phyloP scores from a whole-genome alignment of 2,329 filamentous ascomycete genomes.

The Aureobasidium sp. region DNA sequence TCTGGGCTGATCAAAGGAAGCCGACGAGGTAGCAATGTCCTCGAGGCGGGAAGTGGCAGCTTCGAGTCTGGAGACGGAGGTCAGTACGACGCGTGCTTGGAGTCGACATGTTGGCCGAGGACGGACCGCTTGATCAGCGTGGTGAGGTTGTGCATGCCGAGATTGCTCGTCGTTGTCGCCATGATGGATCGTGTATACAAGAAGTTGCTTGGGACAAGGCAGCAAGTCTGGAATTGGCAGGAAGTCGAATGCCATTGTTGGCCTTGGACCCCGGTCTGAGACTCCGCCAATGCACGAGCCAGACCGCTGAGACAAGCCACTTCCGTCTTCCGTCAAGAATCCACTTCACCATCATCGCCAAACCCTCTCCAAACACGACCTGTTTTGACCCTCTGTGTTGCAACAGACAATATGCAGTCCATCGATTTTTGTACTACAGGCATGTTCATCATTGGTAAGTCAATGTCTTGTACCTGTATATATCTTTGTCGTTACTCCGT shows the following conservation, averaged over 20 bases:
- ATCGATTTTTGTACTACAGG: slow-evolving; percentile 52
- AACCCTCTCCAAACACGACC: not conserved
- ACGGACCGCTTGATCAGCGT: slow-evolving; percentile 96
- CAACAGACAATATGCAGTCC: not conserved
- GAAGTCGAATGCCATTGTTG: not conserved
- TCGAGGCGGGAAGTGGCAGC: slow-evolving; percentile 93
- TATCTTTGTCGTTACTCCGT: not conserved
- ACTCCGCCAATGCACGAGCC: slow-evolving; percentile 7
- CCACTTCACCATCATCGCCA: not conserved
- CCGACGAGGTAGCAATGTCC: slow-evolving; percentile 76
- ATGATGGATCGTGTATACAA: slow-evolving; percentile 1
- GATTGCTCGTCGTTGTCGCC: slow-evolving; percentile 10
- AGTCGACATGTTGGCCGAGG: not conserved
- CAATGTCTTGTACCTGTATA: not conserved
- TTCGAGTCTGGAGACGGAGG: slow-evolving; percentile 64
- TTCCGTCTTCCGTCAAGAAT: not conserved
- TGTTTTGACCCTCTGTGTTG: not conserved
- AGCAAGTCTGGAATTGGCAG: not conserved
- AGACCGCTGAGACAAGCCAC: not conserved
- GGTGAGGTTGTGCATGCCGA: slow-evolving; percentile 88
- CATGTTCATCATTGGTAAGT: slow-evolving; percentile 55
- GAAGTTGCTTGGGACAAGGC: not conserved
- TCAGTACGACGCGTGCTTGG: slow-evolving; percentile 34
- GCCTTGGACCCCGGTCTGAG: not conserved
- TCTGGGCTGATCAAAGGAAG: slow-evolving; percentile 43